Evolutionary conservation across 305 asterid genomes (phyloP).

Genomic region (Fraxinus baroniana): DNA sequence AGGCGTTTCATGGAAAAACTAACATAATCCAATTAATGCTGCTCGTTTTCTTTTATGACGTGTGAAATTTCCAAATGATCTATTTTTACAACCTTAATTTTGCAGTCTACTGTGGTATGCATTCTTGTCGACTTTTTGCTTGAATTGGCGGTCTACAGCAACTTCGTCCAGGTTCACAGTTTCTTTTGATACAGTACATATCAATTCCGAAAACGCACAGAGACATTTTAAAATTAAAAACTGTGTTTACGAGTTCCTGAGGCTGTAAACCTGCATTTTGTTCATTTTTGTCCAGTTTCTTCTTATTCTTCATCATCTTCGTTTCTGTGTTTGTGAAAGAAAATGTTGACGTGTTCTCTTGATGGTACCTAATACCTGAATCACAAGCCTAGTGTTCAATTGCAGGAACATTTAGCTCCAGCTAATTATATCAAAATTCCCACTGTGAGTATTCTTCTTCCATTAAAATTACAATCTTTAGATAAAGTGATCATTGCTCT

Average conservation of each 20-base stretch:
- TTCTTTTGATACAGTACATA: slow-evolving; percentile 4
- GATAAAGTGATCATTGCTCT: neutral
- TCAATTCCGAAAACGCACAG: neutral
- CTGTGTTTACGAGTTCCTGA: neutral
- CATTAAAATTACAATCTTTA: neutral
- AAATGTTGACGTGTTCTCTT: neutral
- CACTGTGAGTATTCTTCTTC: slow-evolving; percentile 57
- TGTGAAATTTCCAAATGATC: slow-evolving; percentile 7
- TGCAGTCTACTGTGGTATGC: slow-evolving; percentile 72
- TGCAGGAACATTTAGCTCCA: slow-evolving; percentile 92
- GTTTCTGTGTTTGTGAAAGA: neutral
- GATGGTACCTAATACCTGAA: slow-evolving; percentile 8
- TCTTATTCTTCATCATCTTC: neutral
- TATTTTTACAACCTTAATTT: slow-evolving; percentile 20
- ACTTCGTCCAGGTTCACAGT: slow-evolving; percentile 66
- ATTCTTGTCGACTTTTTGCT: slow-evolving; percentile 58
- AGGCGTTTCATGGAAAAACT: neutral
- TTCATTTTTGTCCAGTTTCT: neutral
- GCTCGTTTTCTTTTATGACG: neutral
- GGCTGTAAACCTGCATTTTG: neutral
- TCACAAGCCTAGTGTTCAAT: slow-evolving; percentile 26
- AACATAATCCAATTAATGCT: neutral
- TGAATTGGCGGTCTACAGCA: slow-evolving; percentile 60
- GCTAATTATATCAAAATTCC: slow-evolving; percentile 82
- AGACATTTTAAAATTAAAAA: slow-evolving; percentile 6